A percentile compares a stretch with the other conserved stretches of the same genome.
Conservation (phyloP, 345 rosid genomes). For the Clarkia xantiana region DNA sequence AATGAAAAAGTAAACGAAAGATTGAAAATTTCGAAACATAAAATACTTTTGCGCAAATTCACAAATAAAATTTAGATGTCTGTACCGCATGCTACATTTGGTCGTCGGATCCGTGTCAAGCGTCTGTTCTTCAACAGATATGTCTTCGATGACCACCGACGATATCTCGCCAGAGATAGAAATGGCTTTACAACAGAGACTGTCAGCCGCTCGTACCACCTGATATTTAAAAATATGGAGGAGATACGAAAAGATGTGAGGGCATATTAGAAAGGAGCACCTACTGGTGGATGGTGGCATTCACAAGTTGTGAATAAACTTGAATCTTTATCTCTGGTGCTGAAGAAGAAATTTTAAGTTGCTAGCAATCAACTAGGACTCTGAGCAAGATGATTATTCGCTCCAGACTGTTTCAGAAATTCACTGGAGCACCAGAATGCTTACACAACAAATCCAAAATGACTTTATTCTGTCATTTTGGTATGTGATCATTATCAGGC, state of each 20-base stretch:
- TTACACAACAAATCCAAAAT: conserved; percentile 67
- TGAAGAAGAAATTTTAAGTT: conserved; percentile 46
- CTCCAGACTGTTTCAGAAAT: conserved; percentile 65
- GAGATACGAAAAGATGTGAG: conserved; percentile 60
- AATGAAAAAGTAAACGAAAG: no score
- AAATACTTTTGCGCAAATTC: no score
- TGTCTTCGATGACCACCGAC: no score
- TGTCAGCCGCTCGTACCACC: no score
- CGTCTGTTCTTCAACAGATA: no score
- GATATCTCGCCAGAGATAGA: no score
- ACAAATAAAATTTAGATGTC: no score
- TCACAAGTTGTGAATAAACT: conserved; percentile 68
- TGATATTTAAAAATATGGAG: conserved; percentile 55
- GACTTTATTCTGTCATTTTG: conserved; percentile 73
- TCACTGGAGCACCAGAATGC: conserved; percentile 84
- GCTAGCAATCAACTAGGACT: conserved; percentile 45
- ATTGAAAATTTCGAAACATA: no score
- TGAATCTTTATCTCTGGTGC: conserved; percentile 56
- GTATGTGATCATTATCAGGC: conserved; percentile 14
- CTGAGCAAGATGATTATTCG: conserved; percentile 47
- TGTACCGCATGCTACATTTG: no score
- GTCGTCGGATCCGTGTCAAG: no score
- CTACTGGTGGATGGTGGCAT: conserved; percentile 74
- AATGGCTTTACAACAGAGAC: no score
- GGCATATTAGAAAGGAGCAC: conserved; percentile 52